Conservation (phyloP, 768 basidiomycete species). For the Rhodotorula paludigena region DNA sequence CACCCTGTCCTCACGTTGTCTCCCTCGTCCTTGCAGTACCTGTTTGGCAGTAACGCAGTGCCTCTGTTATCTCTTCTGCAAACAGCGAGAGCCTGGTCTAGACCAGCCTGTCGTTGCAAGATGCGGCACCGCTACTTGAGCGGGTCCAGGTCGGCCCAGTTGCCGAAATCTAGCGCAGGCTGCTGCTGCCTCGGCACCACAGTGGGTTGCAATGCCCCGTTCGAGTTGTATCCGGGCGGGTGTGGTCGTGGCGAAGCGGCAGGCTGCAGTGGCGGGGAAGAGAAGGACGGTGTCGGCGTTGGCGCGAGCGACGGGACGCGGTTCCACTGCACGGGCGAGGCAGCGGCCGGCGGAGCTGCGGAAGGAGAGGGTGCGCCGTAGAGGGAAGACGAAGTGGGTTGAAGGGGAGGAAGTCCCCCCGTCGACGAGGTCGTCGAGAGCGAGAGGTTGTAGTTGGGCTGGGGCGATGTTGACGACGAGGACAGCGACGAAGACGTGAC, state of each 20-base stretch:
- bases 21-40: too few relatives aligned
- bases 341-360: background rate
- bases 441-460: slow-evolving; percentile 27
- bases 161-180: slow-evolving; percentile 11
- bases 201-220: background rate
- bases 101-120: too few relatives aligned
- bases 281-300: background rate
- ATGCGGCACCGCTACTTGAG: slow-evolving; percentile 11
- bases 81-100: too few relatives aligned
- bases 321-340: slow-evolving; percentile 24
- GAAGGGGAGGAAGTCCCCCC: slow-evolving; percentile 13
- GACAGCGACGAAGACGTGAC: background rate
- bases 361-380: slow-evolving; percentile 9
- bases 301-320: slow-evolving; percentile 14
- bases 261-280: background rate
- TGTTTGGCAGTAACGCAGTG: too few relatives aligned
- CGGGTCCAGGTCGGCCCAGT: slow-evolving; percentile 36
- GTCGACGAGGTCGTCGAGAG: slow-evolving; percentile 13
- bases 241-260: too few relatives aligned
- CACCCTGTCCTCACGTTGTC: too few relatives aligned
- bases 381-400: slow-evolving; percentile 21
- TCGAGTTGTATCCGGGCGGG: slow-evolving; percentile 22
- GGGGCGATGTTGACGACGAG: background rate
- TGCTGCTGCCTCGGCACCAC: background rate
- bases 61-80: too few relatives aligned